Conservation (phyloP, 2,329 filamentous ascomycete genomes). For the Ceratocystis papillata region DNA sequence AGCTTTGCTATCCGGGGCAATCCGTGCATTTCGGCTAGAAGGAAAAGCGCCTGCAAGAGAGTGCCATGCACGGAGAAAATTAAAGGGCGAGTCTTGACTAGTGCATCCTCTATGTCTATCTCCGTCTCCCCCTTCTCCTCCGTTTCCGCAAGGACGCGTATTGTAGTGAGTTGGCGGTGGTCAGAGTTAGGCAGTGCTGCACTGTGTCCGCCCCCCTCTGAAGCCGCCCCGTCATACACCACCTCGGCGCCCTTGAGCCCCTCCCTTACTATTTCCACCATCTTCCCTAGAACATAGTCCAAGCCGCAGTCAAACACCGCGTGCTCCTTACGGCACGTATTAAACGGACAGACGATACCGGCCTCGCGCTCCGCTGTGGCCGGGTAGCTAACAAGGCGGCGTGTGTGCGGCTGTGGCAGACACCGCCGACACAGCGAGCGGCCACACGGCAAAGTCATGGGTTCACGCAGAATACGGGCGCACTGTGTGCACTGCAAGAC, state of each 20-base stretch:
- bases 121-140: no score
- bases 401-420: constrained; percentile 53
- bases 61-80: constrained; percentile 9
- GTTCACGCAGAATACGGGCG: constrained; percentile 53
- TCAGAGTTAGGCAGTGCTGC: background rate
- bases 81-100: background rate
- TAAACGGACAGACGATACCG: constrained; percentile 65
- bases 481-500: constrained; percentile 69
- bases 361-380: constrained; percentile 53
- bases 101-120: background rate
- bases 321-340: constrained; percentile 58
- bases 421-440: constrained; percentile 65
- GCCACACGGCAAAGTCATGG: constrained; percentile 72
- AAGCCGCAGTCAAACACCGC: constrained; percentile 63
- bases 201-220: background rate
- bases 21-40: constrained; percentile 9
- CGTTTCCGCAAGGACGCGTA: background rate
- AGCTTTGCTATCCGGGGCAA: constrained; percentile 7
- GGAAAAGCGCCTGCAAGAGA: constrained; percentile 15
- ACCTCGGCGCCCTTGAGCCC: constrained; percentile 39
- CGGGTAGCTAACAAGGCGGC: constrained; percentile 68
- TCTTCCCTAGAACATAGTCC: constrained; percentile 65
- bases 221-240: background rate
- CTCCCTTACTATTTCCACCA: constrained; percentile 49
- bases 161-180: constrained; percentile 2